Percentiles rank a stretch among this genome's conserved stretches.
phyloP scores from a whole-genome alignment of 2,329 filamentous ascomycete genomes.

The Lasiodiplodia gonubiensis region DNA sequence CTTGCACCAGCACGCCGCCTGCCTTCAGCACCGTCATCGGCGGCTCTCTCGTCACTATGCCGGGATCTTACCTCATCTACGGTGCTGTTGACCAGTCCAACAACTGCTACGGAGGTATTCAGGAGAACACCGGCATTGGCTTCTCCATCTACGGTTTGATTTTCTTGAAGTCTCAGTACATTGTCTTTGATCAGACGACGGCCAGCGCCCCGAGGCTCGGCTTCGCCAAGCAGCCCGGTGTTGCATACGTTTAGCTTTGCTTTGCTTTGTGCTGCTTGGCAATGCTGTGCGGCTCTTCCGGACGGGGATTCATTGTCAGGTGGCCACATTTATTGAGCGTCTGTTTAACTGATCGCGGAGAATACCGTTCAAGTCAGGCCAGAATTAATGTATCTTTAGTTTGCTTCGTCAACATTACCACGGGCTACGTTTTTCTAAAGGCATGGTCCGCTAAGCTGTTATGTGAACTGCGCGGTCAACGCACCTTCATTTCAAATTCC shows the following conservation, averaged over 20 bases:
- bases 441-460: too few relatives aligned
- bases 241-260: neutral
- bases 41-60: slow-evolving; percentile 56
- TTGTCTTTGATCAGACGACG: slow-evolving; percentile 68
- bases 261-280: neutral
- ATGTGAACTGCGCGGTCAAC: too few relatives aligned
- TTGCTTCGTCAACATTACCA: too few relatives aligned
- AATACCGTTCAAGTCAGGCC: neutral
- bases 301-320: neutral
- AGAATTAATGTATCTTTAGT: neutral
- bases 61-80: slow-evolving; percentile 63
- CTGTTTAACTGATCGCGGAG: neutral
- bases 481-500: too few relatives aligned
- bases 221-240: slow-evolving; percentile 18
- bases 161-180: slow-evolving; percentile 78
- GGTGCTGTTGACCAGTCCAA: slow-evolving; percentile 47
- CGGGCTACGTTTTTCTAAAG: too few relatives aligned
- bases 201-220: slow-evolving; percentile 48
- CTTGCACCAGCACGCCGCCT: slow-evolving; percentile 58
- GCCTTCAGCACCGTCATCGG: slow-evolving; percentile 59
- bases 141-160: slow-evolving; percentile 77
- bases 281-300: neutral
- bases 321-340: neutral
- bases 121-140: slow-evolving; percentile 63
- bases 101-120: slow-evolving; percentile 77